These are phyloP conservation scores for Cladophialophora exuberans DNA, from an alignment of 2,329 filamentous ascomycete species.

Conservation along the genomic window DNA sequence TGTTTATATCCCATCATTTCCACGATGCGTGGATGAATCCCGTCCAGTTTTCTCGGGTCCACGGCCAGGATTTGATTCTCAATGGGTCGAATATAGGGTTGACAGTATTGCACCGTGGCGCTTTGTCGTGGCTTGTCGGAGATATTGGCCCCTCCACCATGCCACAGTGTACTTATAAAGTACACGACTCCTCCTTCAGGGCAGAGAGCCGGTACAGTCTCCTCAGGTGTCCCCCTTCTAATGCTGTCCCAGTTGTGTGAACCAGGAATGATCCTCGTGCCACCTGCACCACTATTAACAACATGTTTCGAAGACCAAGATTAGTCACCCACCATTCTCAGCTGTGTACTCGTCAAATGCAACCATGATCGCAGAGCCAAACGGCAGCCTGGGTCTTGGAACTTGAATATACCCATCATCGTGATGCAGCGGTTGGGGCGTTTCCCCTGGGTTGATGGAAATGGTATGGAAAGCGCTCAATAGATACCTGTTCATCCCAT, in stretches of 20 bases:
- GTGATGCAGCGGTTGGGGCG: conserved; percentile 43
- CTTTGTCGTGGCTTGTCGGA: conserved; percentile 38
- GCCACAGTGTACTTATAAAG: conserved; percentile 43
- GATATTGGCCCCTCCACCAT: conserved; percentile 43
- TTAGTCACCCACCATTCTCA: conserved; percentile 36
- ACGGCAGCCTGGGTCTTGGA: conserved; percentile 40
- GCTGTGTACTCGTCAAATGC: conserved; percentile 32
- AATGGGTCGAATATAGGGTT: conserved; percentile 43
- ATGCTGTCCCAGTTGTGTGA: conserved; percentile 42
- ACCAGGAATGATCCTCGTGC: conserved; percentile 39
- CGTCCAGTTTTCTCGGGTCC: conserved; percentile 37
- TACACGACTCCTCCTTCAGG: conserved; percentile 43
- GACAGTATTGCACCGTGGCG: conserved; percentile 47
- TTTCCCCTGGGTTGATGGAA: conserved; percentile 45
- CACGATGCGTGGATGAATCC: conserved; percentile 38
- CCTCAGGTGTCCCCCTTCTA: conserved; percentile 32
- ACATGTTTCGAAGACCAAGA: conserved; percentile 25
- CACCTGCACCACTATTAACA: conserved; percentile 39
- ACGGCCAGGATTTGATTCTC: conserved; percentile 41
- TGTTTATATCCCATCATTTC: conserved; percentile 42
- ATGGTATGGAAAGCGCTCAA: conserved; percentile 44
- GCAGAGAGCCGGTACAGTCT: conserved; percentile 41
- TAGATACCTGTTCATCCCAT: conserved; percentile 35
- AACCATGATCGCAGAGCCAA: conserved; percentile 40
- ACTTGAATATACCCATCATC: conserved; percentile 40